Conservation (phyloP, 768 basidiomycete species). For the Boletus fagicola region DNA sequence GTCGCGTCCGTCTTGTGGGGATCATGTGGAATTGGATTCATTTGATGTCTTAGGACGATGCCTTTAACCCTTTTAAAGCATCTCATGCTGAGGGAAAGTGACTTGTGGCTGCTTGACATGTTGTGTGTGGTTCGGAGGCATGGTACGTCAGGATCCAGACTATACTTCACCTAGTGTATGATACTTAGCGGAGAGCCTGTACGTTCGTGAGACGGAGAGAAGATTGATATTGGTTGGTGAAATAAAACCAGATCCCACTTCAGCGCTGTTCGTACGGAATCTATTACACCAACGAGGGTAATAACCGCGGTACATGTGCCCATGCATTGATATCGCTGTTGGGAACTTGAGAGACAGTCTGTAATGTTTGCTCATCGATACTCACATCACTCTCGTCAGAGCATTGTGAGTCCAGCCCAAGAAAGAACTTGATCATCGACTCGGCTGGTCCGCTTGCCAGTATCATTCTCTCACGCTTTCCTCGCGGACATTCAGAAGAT, state of each 20-base stretch:
- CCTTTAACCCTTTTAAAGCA: slow-evolving; percentile 1
- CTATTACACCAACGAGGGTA: not conserved
- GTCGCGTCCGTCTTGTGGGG: not conserved
- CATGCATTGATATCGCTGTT: not conserved
- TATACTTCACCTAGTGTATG: not conserved
- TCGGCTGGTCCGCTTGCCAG: too few species aligned
- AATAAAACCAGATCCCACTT: not conserved
- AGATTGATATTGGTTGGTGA: not conserved
- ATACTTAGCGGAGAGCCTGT: not conserved
- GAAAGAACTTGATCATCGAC: too few species aligned
- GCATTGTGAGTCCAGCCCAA: not conserved
- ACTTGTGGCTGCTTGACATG: not conserved
- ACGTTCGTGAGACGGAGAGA: not conserved
- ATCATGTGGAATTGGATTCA: not conserved
- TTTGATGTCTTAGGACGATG: slow-evolving; percentile 1
- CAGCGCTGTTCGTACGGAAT: not conserved
- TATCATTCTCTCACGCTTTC: not conserved
- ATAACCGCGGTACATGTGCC: too few species aligned
- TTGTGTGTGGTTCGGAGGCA: not conserved
- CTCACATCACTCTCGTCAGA: not conserved
- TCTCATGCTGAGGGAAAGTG: not conserved
- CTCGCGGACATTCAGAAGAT: slow-evolving; percentile 6
- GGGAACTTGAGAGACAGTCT: not conserved
- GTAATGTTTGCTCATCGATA: not conserved
- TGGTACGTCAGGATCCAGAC: not conserved